Conservation (phyloP, 495 filamentous ascomycete genomes). For the Aspergillus ostianus region DNA sequence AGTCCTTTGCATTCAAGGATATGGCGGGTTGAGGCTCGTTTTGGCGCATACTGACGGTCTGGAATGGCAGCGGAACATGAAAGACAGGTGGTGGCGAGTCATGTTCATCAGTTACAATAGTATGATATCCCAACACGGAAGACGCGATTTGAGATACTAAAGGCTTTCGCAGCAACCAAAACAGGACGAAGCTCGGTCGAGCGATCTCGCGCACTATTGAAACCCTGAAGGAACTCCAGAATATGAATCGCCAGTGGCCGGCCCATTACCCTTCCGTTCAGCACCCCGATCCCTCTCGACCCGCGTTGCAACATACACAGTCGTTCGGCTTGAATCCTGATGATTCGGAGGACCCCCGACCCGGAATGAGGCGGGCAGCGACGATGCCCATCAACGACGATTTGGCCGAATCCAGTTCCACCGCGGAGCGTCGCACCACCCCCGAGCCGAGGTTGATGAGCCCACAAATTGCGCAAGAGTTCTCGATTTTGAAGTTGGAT, state of each 20-base stretch:
- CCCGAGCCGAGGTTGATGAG: conserved; percentile 77
- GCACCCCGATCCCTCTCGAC: conserved; percentile 41
- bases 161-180: conserved; percentile 70
- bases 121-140: conserved; percentile 31
- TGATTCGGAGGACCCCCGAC: conserved; percentile 41
- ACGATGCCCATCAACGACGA: conserved; percentile 64
- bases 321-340: conserved; percentile 38
- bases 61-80: conserved; percentile 53
- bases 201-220: conserved; percentile 84
- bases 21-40: neutral
- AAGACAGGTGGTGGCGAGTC: conserved; percentile 59
- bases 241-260: conserved; percentile 89
- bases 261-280: conserved; percentile 91
- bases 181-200: conserved; percentile 78
- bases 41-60: conserved; percentile 4
- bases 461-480: conserved; percentile 92
- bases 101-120: conserved; percentile 71
- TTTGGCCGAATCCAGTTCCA: conserved; percentile 68
- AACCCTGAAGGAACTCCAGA: conserved; percentile 73
- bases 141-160: conserved; percentile 32
- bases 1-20: neutral
- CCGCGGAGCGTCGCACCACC: conserved; percentile 54
- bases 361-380: conserved; percentile 60
- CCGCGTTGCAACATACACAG: conserved; percentile 53
- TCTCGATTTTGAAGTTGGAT: conserved; percentile 91